Evolutionary conservation across 176 grass and related monocot species (phyloP).

Genomic region (Cenchrus fungigraminus): DNA sequence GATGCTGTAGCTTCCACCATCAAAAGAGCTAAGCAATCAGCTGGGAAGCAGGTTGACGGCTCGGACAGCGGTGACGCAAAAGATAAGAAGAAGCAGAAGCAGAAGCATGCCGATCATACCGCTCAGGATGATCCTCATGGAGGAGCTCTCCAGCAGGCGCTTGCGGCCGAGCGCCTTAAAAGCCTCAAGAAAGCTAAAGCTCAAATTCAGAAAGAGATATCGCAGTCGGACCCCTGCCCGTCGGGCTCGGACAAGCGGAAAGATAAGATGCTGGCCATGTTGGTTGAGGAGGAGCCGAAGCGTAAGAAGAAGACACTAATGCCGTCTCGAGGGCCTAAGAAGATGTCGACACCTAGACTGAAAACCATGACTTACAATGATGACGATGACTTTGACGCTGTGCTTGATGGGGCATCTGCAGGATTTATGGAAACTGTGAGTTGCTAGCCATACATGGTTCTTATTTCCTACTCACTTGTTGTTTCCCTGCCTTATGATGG

Average conservation of each 20-base stretch:
- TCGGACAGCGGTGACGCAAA: slow-evolving; percentile 22
- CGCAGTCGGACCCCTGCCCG: slow-evolving; percentile 33
- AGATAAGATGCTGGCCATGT: slow-evolving; percentile 54
- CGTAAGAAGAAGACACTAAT: slow-evolving; percentile 48
- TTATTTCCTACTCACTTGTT: background rate
- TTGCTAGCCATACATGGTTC: background rate
- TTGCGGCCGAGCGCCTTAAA: slow-evolving; percentile 76
- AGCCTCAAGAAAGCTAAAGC: slow-evolving; percentile 79
- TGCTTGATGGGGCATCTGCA: slow-evolving; percentile 72
- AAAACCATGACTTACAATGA: slow-evolving; percentile 76
- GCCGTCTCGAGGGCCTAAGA: slow-evolving; percentile 35
- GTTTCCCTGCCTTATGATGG: slow-evolving; percentile 20
- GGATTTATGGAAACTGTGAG: slow-evolving; percentile 97
- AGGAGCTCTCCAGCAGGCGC: slow-evolving; percentile 71
- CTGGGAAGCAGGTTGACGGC: slow-evolving; percentile 28
- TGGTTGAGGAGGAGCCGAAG: slow-evolving; percentile 67
- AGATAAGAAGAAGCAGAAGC: slow-evolving; percentile 32
- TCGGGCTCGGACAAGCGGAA: slow-evolving; percentile 19
- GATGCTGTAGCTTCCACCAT: slow-evolving; percentile 79
- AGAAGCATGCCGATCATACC: background rate
- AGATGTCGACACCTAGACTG: slow-evolving; percentile 24
- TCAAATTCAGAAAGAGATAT: slow-evolving; percentile 77
- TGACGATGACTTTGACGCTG: slow-evolving; percentile 76
- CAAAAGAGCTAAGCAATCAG: slow-evolving; percentile 29
- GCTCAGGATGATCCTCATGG: slow-evolving; percentile 35